Evolutionary conservation across 495 filamentous ascomycete genomes (phyloP).

Genomic region (Alectoria sarmentosa): DNA sequence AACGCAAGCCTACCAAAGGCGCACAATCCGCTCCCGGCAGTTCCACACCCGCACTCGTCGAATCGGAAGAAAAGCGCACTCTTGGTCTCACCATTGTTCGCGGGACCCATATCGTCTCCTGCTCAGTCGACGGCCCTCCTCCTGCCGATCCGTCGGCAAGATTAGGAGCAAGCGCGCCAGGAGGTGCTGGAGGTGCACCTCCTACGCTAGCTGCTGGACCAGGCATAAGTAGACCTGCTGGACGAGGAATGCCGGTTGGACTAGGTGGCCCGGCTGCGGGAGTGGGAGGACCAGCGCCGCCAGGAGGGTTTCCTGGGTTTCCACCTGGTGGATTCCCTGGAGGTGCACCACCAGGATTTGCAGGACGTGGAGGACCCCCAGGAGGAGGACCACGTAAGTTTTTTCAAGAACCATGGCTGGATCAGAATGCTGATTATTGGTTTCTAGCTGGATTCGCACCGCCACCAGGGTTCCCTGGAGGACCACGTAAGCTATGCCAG

Average conservation of each 20-base stretch:
- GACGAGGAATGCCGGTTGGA: conserved; percentile 80
- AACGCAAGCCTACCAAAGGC: conserved; percentile 76
- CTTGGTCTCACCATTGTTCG: conserved; percentile 92
- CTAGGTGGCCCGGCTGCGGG: conserved; percentile 86
- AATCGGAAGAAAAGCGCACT: conserved; percentile 93
- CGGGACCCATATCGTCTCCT: conserved; percentile 85
- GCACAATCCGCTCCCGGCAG: conserved; percentile 58
- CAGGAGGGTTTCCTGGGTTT: conserved; percentile 46
- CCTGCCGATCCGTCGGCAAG: conserved; percentile 88
- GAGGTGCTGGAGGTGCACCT: conserved; percentile 50
- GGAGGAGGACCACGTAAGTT: conserved; percentile 54
- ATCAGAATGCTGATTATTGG: conserved; percentile 16
- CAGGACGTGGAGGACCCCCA: conserved; percentile 62
- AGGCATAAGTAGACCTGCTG: conserved; percentile 86
- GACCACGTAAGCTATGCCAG: conserved; percentile 48
- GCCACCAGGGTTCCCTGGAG: conserved; percentile 58
- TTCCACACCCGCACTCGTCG: conserved; percentile 53
- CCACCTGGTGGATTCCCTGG: conserved; percentile 63
- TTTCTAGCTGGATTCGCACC: conserved; percentile 50
- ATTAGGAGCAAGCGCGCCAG: conserved; percentile 68
- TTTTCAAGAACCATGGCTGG: not conserved
- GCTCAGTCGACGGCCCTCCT: conserved; percentile 94
- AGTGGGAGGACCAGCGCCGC: conserved; percentile 72
- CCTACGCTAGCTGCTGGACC: conserved; percentile 73
- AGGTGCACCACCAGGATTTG: conserved; percentile 65